Base-by-base conservation (phyloP, 2,329 filamentous ascomycete genomes). In the Diaporthe ampelina region DNA sequence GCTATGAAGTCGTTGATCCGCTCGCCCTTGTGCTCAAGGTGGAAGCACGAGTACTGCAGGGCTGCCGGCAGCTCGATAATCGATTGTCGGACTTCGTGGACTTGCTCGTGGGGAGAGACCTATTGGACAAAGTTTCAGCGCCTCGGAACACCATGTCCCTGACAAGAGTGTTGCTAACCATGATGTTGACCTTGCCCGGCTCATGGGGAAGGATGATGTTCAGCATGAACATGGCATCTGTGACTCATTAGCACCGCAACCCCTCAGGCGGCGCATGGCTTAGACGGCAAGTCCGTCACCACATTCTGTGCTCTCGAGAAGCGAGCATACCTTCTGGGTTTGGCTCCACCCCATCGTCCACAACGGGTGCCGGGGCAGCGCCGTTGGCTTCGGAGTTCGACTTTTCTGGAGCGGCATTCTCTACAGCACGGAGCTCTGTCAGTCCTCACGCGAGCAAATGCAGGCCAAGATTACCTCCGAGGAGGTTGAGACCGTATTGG, bases 21-120 rank as follows among this genome's bases (percentile, higher is more conserved):
- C 84, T 94, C 88, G 78, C 95, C 94, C 75, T 94, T 92, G 86
- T 95, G 92, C 86, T 98, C 95, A 80, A 99, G 92, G 85, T 99
- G 97, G 87, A 99, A 99, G 88, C 97, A 99, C 70, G 97, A 97
- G 87, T 98, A 98, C 84, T 97, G 95, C 86, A 98, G 97, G 69
- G 96, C 97, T 75, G 93, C 90, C 7, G 97, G 97, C 67, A 95
- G 90, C 85, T 99, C 97, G 85, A 98, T 95, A 82, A 99, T 94
- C 76, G 95, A 96, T 85, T 98, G 97, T 78, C 97, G 94, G 79
- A 99, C 92, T 87, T 99, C 97, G 85, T 98, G 97, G 76, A 98
- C 93, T 84, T 98, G 96, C 86, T 99, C 97, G 88, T 98, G 94
- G 78, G 93, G 93, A 56, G 95, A 96, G 73, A 97, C 94, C 94